Conservation (phyloP, 1,284 basidiomycete genomes). For the Boletus semigastroideus region DNA sequence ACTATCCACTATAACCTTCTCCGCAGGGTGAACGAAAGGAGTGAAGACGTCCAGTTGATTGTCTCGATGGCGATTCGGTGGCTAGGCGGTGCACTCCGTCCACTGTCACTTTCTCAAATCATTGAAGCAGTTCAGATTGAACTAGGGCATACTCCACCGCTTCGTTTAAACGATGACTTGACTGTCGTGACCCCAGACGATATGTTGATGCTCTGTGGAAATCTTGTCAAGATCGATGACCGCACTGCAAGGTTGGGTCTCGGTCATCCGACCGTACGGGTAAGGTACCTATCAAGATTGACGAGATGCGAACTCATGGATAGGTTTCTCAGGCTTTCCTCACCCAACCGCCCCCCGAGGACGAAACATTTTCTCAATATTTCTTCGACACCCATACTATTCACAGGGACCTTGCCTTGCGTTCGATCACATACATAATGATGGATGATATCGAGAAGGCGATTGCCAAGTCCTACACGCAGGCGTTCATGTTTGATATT, state of each 20-base stretch:
- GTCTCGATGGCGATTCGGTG: conserved; percentile 27
- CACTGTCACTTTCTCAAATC: conserved; percentile 29
- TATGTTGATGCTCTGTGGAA: conserved; percentile 29
- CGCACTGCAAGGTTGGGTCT: conserved; percentile 23
- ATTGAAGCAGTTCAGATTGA: conserved; percentile 34
- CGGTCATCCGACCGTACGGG: conserved; percentile 27
- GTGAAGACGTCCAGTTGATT: conserved; percentile 26
- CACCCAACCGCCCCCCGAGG: conserved; percentile 16
- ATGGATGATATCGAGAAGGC: conserved; percentile 26
- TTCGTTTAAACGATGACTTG: conserved; percentile 27
- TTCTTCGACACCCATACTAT: conserved; percentile 24
- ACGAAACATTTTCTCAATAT: conserved; percentile 16
- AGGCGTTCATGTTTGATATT: conserved; percentile 31
- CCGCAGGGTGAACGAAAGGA: conserved; percentile 22
- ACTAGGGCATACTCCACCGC: conserved; percentile 18
- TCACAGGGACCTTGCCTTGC: conserved; percentile 30
- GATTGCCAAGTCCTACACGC: conserved; percentile 22
- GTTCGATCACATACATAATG: conserved; percentile 33
- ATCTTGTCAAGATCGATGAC: conserved; percentile 30
- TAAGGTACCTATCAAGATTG: conserved; percentile 2
- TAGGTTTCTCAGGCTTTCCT: conserved; percentile 21
- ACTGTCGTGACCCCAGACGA: conserved; percentile 28
- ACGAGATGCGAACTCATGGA: conserved; percentile 4
- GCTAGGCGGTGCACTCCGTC: conserved; percentile 30
- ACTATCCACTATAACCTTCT: conserved; percentile 25